These are phyloP conservation scores for Magnaporthales sp. DNA, from an alignment of 2,329 filamentous ascomycete genomes.

Conservation along the genomic window DNA sequence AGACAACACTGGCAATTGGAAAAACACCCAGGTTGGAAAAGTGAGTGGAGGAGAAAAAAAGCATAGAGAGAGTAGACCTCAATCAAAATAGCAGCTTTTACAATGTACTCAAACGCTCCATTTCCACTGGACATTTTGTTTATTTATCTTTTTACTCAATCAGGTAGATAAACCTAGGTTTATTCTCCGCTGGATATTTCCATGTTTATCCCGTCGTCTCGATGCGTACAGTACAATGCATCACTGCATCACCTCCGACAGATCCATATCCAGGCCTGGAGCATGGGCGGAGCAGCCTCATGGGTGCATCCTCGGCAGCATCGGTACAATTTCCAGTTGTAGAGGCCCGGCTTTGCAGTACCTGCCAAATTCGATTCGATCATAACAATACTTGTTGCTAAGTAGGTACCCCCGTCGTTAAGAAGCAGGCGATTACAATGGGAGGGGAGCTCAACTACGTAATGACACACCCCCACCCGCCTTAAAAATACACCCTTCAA, in stretches of 20 bases:
- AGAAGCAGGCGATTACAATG: neutral
- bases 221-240: neutral
- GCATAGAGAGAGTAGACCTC: no score
- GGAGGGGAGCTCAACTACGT: neutral
- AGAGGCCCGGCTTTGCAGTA: neutral
- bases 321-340: neutral
- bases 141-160: no score
- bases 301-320: neutral
- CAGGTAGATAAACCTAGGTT: neutral
- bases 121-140: no score
- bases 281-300: neutral
- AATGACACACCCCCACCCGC: neutral
- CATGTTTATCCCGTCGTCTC: neutral
- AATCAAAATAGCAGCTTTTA: neutral
- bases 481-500: neutral
- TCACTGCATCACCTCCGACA: neutral
- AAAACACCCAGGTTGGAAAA: no score
- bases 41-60: neutral
- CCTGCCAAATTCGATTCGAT: neutral
- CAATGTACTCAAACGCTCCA: no score
- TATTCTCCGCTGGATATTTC: neutral
- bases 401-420: neutral
- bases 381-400: neutral
- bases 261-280: neutral
- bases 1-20: neutral